Evolutionary conservation across 331 rosid genomes (phyloP).

Genomic region (Rhamnella rubrinervis): DNA sequence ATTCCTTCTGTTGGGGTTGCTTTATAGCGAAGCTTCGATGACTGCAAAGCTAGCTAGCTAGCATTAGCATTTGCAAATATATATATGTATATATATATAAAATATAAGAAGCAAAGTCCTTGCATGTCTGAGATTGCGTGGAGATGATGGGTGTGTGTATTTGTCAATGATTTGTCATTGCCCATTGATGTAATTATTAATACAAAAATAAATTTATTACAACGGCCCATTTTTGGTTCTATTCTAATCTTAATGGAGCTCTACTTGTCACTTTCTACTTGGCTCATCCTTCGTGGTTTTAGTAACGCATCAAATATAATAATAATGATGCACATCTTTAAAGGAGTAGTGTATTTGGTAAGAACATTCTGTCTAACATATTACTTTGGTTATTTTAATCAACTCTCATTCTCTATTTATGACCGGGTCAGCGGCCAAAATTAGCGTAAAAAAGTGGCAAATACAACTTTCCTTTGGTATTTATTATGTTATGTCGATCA

Average conservation of each 20-base stretch:
- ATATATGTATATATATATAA: no score
- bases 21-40: no score
- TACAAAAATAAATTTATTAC: slow-evolving; percentile 4
- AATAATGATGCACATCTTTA: not conserved
- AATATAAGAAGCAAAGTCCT: not conserved
- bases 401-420: no score
- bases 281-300: slow-evolving; percentile 32
- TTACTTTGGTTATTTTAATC: no score
- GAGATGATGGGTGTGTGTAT: not conserved
- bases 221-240: slow-evolving; percentile 29
- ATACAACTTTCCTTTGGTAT: no score
- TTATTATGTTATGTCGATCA: no score
- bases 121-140: slow-evolving; percentile 13
- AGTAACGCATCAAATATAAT: slow-evolving; percentile 15
- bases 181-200: slow-evolving; percentile 4
- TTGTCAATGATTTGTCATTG: not conserved
- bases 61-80: no score
- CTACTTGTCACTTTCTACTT: slow-evolving; percentile 37
- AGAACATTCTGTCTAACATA: not conserved
- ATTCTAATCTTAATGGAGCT: slow-evolving; percentile 2
- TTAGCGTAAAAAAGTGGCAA: no score
- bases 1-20: no score
- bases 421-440: no score
- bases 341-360: slow-evolving; percentile 29
- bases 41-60: no score